These are phyloP conservation scores for Citropsis articulata DNA, from an alignment of 345 rosid species.

Conservation along the genomic window DNA sequence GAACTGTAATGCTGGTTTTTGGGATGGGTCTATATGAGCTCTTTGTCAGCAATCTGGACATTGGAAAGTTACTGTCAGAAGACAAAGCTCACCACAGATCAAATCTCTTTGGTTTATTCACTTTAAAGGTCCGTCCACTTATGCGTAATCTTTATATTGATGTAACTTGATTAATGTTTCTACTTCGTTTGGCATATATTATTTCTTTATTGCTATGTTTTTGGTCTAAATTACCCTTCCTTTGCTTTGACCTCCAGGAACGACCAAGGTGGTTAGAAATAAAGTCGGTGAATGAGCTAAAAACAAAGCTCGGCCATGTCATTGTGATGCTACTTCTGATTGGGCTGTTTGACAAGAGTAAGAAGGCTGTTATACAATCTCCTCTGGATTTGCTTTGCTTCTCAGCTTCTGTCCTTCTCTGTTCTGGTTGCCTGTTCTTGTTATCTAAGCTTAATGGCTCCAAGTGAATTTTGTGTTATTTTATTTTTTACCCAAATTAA, in stretches of 20 bases:
- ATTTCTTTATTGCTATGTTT: not conserved
- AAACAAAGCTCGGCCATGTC: conserved; percentile 89
- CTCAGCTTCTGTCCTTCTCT: conserved; percentile 70
- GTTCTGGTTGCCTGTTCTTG: conserved; percentile 77
- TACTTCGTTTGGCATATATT: not conserved
- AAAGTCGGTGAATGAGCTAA: conserved; percentile 72
- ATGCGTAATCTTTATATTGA: not conserved
- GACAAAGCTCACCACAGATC: conserved; percentile 40
- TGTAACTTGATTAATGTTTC: not conserved
- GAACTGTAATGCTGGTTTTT: conserved; percentile 95
- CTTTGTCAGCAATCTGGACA: conserved; percentile 73
- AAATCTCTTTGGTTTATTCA: conserved; percentile 73
- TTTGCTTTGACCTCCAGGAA: conserved; percentile 37
- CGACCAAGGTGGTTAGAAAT: conserved; percentile 86
- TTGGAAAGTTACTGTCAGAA: conserved; percentile 40
- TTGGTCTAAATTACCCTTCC: not conserved
- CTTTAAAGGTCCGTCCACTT: conserved; percentile 49
- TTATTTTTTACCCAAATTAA: not conserved
- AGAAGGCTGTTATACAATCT: conserved; percentile 59
- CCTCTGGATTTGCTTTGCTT: conserved; percentile 79
- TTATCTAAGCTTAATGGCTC: conserved; percentile 66
- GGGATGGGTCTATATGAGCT: conserved; percentile 97
- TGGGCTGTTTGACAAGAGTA: conserved; percentile 84
- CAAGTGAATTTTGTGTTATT: conserved; percentile 15
- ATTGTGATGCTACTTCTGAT: conserved; percentile 93